These are phyloP conservation scores for Blepharisma undulans DNA, from an alignment of 169 alveolate species.

Conservation along the genomic window DNA sequence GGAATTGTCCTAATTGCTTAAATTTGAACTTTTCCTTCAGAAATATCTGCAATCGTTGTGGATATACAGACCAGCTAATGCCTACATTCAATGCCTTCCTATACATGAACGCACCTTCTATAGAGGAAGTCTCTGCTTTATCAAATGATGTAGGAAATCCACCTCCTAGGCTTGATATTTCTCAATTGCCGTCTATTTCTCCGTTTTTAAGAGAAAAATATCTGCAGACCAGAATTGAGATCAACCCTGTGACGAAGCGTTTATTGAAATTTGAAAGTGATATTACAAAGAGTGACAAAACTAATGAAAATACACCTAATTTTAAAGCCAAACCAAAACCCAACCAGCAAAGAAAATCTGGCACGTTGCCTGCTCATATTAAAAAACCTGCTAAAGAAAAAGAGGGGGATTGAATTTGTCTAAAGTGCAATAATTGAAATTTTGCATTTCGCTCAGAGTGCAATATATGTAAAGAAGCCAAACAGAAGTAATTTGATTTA, in stretches of 20 bases:
- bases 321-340: not conserved
- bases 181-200: constrained; percentile 10
- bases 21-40: constrained; percentile 80
- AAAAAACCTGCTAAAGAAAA: constrained; percentile 18
- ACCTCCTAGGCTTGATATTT: not conserved
- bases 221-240: not conserved
- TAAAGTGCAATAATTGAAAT: constrained; percentile 50
- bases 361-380: not conserved
- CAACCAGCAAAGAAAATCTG: not conserved
- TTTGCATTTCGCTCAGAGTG: constrained; percentile 58
- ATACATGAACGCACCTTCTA: not conserved
- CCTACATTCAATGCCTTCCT: not conserved
- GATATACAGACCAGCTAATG: not conserved
- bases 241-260: not conserved
- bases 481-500: not conserved
- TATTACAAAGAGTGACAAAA: not conserved
- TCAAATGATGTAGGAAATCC: not conserved
- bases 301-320: not conserved
- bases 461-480: constrained; percentile 26
- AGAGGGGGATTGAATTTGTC: constrained; percentile 61
- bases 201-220: constrained; percentile 10
- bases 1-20: constrained; percentile 77
- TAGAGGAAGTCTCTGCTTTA: not conserved
- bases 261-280: constrained; percentile 6
- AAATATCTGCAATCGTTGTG: constrained; percentile 73